Base-by-base conservation (phyloP, 176 grass and related monocot genomes). In the Cenchrus purpureus region DNA sequence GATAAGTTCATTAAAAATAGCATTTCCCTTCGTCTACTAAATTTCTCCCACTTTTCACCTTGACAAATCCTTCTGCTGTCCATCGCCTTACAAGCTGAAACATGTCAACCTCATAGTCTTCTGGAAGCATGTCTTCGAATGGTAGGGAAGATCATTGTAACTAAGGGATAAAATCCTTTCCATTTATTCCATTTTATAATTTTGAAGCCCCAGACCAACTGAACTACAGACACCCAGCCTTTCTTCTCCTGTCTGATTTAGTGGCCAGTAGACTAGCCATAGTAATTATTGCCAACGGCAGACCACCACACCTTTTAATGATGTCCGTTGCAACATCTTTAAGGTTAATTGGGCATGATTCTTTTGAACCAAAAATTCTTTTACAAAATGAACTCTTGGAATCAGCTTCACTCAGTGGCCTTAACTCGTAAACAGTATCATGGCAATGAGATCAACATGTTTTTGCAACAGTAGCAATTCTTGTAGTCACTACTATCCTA, bases 1-100 rank as follows among this genome's bases (percentile, higher is more conserved):
- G 14, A 86, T 86, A 15, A 86, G 77, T 66, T 86, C 84, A 2
- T 79, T 86, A 48, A 86, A 86, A 86, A 80, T 86, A 86, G 43
- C 22, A 12, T 76, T 61, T 65, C 50, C 75, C 84, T 54, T 65
- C 73, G 0, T 81, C 66, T 4, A 15, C 6, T 63, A 73, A 50
- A 64, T 15, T 42, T 53, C 56, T 79, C 9, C 52, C 76, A 73
- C 40, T 3, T 16, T 49, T 50, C 16, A 52, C 55, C n/a, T 57
- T 70, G 1, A 81, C 25, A 20, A 87, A 87, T 45, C 74, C 84
- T 87, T 81, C 73, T 71, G 84, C 76, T 31, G 52, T 87, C 84
- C 84, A 87, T 29, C 49, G 80, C 20, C 61, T 37, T 80, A 81
- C 29, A 55, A 87, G 71, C 44, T 54, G 46, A 62, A 12, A 3